Evolutionary conservation across 768 basidiomycete species (phyloP), one percentile per base, ranked within the genome.

Genomic region (Asterophora lycoperdoides): DNA sequence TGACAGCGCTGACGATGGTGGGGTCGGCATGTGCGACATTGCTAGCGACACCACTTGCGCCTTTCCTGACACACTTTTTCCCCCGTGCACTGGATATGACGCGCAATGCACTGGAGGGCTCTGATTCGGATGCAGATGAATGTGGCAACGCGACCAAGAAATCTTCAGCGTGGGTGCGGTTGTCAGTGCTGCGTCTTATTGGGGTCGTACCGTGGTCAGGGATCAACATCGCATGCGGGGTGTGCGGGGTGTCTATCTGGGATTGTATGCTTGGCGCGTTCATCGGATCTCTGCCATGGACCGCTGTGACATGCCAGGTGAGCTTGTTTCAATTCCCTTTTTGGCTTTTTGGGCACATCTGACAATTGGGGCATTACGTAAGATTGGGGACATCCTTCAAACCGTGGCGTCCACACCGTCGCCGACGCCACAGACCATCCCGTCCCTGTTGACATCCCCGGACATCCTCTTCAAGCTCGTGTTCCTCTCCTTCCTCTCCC

Each of bases 141-240:
- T 70, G 72, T 52, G 60, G 58, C 33, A 62, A 56, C 51, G 44
- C 51, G 46, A 52, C 51, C 26, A 63, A 66, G 51, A 61, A 64
- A 48, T 73, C 77, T 5, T 67, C 76, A 8, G 67, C 83, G 2
- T 96, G 94, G 93, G 84, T 93, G 37, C 81, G 93, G 34, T 71
- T 96, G 37, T 85, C 92, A 3, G 79, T 95, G 49, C 78, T 97
- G 54, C 82, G 94, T 41, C 82, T 95, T 49, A 80, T 95, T 59
- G 94, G 94, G 15, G 81, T 97, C 46, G 91, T 96, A 3, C 94
- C 94, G 5, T 97, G 94, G 94, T 91, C 89, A 49, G 93, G 91
- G 51, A 92, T 97, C 74, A 97, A 97, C 65, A 88, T 97, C 49
- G 93, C 93, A 38, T 95, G 88, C 66, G 93, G 93, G 44, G 91